phyloP scores from a whole-genome alignment of 108 stramenopile species.

The Skeletonema tropicum region DNA sequence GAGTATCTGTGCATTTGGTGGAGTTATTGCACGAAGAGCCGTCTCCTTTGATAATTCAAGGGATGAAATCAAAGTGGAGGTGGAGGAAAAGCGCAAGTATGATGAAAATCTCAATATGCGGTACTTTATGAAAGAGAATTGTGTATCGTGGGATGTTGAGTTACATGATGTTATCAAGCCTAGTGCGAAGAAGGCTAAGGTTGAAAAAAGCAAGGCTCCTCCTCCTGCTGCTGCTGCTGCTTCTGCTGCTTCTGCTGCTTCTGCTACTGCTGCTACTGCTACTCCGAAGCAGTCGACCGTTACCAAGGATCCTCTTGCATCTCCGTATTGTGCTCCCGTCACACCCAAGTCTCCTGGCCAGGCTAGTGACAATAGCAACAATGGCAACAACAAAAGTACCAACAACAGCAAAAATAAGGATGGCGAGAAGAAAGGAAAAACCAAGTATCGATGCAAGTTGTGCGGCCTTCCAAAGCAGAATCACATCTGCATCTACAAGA shows the following conservation, averaged over 20 bases:
- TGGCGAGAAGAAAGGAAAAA: conserved; percentile 32
- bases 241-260: neutral
- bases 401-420: neutral
- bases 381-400: conserved; percentile 9
- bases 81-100: conserved; percentile 28
- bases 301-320: neutral
- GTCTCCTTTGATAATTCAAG: conserved; percentile 25
- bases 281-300: conserved; percentile 1
- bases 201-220: neutral
- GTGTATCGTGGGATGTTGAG: conserved; percentile 49
- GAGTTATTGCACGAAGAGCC: conserved; percentile 22
- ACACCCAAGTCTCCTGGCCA: conserved; percentile 31
- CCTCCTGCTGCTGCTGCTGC: neutral
- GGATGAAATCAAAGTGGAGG: conserved; percentile 6
- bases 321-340: conserved; percentile 28
- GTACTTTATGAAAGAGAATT: conserved; percentile 45
- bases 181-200: conserved; percentile 1
- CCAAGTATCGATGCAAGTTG: conserved; percentile 74
- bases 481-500: conserved; percentile 73
- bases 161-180: conserved; percentile 28
- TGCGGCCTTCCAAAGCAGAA: conserved; percentile 90
- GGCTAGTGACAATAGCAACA: neutral
- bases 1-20: conserved; percentile 47
- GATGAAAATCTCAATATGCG: conserved; percentile 24
- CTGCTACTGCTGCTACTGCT: neutral